phyloP scores from a whole-genome alignment of 2,329 filamentous ascomycete genomes.

The Paecilomyces formosus region DNA sequence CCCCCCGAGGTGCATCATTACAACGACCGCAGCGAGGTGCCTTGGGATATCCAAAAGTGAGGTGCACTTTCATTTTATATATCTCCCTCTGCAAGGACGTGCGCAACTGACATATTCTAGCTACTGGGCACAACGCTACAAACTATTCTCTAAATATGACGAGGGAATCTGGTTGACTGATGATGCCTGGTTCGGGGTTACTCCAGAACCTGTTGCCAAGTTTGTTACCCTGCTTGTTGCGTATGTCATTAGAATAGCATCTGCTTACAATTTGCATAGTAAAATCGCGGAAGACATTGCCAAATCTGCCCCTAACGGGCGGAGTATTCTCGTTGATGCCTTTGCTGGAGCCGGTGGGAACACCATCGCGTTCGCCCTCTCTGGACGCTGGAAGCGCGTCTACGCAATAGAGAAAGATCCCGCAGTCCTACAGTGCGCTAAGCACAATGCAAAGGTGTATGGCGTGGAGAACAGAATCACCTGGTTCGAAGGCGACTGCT shows the following conservation, averaged over 20 bases:
- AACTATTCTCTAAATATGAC: slow-evolving; percentile 81
- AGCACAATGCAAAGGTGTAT: slow-evolving; percentile 84
- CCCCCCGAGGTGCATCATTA: slow-evolving; percentile 60
- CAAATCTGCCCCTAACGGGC: slow-evolving; percentile 45
- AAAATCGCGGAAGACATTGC: slow-evolving; percentile 69
- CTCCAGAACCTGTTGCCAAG: slow-evolving; percentile 84
- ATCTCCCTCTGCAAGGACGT: not conserved
- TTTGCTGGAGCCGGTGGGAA: slow-evolving; percentile 94
- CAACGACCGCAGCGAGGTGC: slow-evolving; percentile 60
- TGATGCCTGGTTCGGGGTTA: slow-evolving; percentile 94
- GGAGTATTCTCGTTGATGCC: slow-evolving; percentile 69
- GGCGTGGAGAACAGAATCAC: slow-evolving; percentile 70
- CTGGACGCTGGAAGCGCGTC: slow-evolving; percentile 69
- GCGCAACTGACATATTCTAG: slow-evolving; percentile 37
- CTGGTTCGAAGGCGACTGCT: slow-evolving; percentile 83
- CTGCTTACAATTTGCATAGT: slow-evolving; percentile 32
- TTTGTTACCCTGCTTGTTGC: slow-evolving; percentile 34
- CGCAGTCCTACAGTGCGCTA: slow-evolving; percentile 75
- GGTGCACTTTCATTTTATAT: slow-evolving; percentile 15
- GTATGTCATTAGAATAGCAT: slow-evolving; percentile 1
- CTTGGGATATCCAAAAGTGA: slow-evolving; percentile 78
- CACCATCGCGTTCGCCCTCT: slow-evolving; percentile 84
- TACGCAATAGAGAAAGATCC: slow-evolving; percentile 84
- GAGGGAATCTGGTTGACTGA: slow-evolving; percentile 85
- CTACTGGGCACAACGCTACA: slow-evolving; percentile 85